Evolutionary conservation across 352 stramenopile species (phyloP).

Genomic region (Pilasporangium apinafurcum): DNA sequence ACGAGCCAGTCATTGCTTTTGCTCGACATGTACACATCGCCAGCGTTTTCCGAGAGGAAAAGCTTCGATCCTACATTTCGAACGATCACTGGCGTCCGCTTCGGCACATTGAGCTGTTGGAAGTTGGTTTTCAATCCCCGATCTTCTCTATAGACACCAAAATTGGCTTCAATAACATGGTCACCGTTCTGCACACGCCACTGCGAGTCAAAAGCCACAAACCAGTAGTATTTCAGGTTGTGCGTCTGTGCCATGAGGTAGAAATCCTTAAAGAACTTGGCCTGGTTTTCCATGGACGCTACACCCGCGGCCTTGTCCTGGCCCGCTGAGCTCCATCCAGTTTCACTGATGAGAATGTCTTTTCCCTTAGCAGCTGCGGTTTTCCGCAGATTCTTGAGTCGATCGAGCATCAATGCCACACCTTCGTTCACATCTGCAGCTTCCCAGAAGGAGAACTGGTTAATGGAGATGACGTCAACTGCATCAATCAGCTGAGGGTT

Average conservation of each 20-base stretch:
- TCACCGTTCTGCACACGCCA: conserved; percentile 42
- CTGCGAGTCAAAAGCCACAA: conserved; percentile 55
- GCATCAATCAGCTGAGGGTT: conserved; percentile 50
- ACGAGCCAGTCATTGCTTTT: conserved; percentile 39
- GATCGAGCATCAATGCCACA: conserved; percentile 38
- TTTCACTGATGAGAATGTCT: conserved; percentile 60
- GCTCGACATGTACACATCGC: conserved; percentile 36
- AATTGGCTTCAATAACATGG: conserved; percentile 54
- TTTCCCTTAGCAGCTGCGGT: conserved; percentile 44
- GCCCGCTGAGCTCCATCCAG: conserved; percentile 53
- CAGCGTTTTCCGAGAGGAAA: conserved; percentile 14
- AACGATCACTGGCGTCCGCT: conserved; percentile 12
- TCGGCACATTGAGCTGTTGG: conserved; percentile 22
- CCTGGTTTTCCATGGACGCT: conserved; percentile 41
- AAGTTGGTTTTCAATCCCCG: conserved; percentile 57
- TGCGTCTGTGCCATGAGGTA: conserved; percentile 38
- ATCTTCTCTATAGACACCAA: conserved; percentile 51
- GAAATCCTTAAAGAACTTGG: conserved; percentile 68
- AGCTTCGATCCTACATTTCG: conserved; percentile 10
- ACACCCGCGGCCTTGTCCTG: conserved; percentile 16
- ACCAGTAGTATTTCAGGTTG: conserved; percentile 71
- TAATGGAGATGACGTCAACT: conserved; percentile 64
- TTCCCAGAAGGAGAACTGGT: conserved; percentile 83
- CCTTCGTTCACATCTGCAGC: conserved; percentile 36
- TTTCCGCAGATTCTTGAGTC: conserved; percentile 36